phyloP scores from a whole-genome alignment of 176 grass and related monocot genomes.

The Cocos nucifera region DNA sequence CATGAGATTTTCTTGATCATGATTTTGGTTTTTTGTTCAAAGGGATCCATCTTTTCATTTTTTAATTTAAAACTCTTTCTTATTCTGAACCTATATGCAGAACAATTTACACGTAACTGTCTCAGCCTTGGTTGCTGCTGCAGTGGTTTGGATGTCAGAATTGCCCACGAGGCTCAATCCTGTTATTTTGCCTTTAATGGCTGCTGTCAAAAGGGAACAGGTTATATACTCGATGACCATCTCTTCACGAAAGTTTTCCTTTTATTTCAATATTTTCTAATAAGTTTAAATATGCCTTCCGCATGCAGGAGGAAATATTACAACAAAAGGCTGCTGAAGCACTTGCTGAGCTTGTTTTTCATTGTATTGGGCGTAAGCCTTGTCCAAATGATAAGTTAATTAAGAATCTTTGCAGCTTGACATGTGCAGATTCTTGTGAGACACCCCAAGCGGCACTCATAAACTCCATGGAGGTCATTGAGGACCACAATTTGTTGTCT shows the following conservation, averaged over 20 bases:
- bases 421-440: constrained; percentile 66
- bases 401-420: constrained; percentile 88
- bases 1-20: no score
- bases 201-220: constrained; percentile 96
- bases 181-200: constrained; percentile 99
- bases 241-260: no score
- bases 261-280: constrained; percentile 1
- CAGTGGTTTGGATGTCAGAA: constrained; percentile 78
- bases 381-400: constrained; percentile 94
- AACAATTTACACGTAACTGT: constrained; percentile 98
- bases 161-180: constrained; percentile 86
- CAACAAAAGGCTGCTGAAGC: constrained; percentile 97
- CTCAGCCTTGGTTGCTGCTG: constrained; percentile 77
- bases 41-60: neutral
- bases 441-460: constrained; percentile 85
- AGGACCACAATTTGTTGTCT: constrained; percentile 72
- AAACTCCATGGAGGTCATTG: constrained; percentile 84
- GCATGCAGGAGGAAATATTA: constrained; percentile 78
- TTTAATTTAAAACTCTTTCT: constrained; percentile 6
- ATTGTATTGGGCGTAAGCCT: constrained; percentile 87
- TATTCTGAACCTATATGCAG: constrained; percentile 42
- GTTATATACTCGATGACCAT: constrained; percentile 15
- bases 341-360: constrained; percentile 89
- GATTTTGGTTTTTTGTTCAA: neutral
- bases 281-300: constrained; percentile 16